These are phyloP conservation scores for Sporodiniella umbellata DNA, from an alignment of 371 early-diverging fungal species.

Conservation along the genomic window DNA sequence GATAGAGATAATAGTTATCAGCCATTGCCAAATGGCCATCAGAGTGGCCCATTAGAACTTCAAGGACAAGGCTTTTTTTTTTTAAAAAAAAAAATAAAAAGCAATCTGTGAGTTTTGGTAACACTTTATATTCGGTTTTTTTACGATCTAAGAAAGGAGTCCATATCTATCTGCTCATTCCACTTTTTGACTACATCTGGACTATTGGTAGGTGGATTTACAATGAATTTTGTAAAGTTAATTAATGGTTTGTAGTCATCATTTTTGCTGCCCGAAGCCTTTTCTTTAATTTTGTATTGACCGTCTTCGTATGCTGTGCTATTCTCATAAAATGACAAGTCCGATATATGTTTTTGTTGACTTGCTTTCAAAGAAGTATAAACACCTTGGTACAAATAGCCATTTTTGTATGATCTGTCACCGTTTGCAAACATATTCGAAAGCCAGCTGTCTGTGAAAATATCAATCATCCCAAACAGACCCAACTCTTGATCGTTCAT, in stretches of 20 bases:
- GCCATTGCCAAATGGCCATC: constrained; percentile 27
- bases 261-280: constrained; percentile 1
- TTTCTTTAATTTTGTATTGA: constrained; percentile 27
- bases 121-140: no score
- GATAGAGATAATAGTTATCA: constrained; percentile 32
- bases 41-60: constrained; percentile 25
- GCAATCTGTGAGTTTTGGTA: no score
- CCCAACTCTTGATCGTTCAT: constrained; percentile 34
- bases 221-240: constrained; percentile 4
- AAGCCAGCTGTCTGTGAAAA: constrained; percentile 32
- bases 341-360: constrained; percentile 5
- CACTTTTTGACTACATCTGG: constrained; percentile 4
- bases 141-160: constrained; percentile 25
- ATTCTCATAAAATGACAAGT: constrained; percentile 20
- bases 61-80: constrained; percentile 15
- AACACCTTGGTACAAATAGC: constrained; percentile 32
- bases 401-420: constrained; percentile 21
- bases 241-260: constrained; percentile 1
- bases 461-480: constrained; percentile 34
- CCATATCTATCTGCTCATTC: constrained; percentile 20
- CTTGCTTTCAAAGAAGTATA: neutral
- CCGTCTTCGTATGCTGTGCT: constrained; percentile 11
- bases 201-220: constrained; percentile 1
- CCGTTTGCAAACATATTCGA: constrained; percentile 33
- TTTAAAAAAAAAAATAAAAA: neutral